These are phyloP conservation scores for Magnolia kwangsiensis DNA, from an alignment of 164 flowering plant genomes.

Conservation along the genomic window DNA sequence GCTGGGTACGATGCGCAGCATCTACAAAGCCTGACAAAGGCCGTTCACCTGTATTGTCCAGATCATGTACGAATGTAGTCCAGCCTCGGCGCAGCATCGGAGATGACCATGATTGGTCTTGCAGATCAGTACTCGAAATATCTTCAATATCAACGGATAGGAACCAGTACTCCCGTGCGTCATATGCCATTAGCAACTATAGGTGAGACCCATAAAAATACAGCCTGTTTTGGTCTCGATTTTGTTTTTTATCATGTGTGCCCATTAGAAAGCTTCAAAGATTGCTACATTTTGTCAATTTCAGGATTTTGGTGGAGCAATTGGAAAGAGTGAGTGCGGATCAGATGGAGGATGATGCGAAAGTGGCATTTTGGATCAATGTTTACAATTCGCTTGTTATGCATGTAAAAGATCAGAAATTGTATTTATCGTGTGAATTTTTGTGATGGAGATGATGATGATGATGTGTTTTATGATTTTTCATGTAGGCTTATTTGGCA, in stretches of 20 bases:
- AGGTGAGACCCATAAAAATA: slow-evolving; percentile 31
- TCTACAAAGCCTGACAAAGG: slow-evolving; percentile 39
- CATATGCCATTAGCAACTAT: slow-evolving; percentile 67
- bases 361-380: slow-evolving; percentile 88
- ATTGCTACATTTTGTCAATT: slow-evolving; percentile 18
- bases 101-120: slow-evolving; percentile 40
- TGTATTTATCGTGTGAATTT: background rate
- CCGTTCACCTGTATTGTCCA: slow-evolving; percentile 46
- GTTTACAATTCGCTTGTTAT: slow-evolving; percentile 80
- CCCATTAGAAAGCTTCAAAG: background rate
- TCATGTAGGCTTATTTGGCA: slow-evolving; percentile 72
- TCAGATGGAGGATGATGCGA: slow-evolving; percentile 66
- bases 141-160: slow-evolving; percentile 60
- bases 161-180: slow-evolving; percentile 57
- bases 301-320: slow-evolving; percentile 76
- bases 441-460: slow-evolving; percentile 1
- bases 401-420: slow-evolving; percentile 56
- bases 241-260: background rate
- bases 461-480: slow-evolving; percentile 3
- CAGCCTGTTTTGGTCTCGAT: background rate
- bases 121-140: slow-evolving; percentile 61
- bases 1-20: slow-evolving; percentile 47
- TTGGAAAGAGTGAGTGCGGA: slow-evolving; percentile 60
- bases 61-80: slow-evolving; percentile 47
- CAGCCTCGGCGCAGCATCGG: slow-evolving; percentile 37